phyloP scores from a whole-genome alignment of 2,329 filamentous ascomycete genomes.

The Arachnomyces sp. region DNA sequence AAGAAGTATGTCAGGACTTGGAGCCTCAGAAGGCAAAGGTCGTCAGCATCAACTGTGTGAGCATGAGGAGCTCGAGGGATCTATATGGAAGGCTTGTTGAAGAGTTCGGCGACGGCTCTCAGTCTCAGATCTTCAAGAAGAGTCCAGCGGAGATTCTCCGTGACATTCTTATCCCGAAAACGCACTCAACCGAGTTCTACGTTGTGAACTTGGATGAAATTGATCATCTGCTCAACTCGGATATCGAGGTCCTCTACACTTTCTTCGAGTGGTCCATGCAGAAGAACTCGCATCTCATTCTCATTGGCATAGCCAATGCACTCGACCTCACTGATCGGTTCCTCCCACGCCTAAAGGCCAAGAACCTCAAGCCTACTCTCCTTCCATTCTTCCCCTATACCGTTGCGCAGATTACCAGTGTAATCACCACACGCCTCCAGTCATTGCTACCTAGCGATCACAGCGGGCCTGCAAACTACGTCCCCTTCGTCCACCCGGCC shows the following conservation, averaged over 20 bases:
- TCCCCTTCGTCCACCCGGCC: conserved; percentile 88
- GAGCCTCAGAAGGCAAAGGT: conserved; percentile 42
- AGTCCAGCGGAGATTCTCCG: conserved; percentile 62
- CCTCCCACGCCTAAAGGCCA: conserved; percentile 82
- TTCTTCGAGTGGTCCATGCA: conserved; percentile 96
- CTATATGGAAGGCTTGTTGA: conserved; percentile 73
- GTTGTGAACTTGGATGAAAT: conserved; percentile 92
- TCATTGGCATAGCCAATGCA: conserved; percentile 93
- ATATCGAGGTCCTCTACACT: conserved; percentile 79
- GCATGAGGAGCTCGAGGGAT: conserved; percentile 79
- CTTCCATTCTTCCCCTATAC: conserved; percentile 91
- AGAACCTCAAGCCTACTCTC: conserved; percentile 80
- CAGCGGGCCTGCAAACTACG: conserved; percentile 45
- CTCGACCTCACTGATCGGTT: conserved; percentile 93
- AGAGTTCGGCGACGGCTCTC: conserved; percentile 54
- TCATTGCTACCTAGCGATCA: conserved; percentile 52
- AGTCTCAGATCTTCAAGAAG: conserved; percentile 54
- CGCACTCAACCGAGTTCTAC: conserved; percentile 49
- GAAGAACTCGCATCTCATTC: conserved; percentile 65
- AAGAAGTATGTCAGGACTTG: conserved; percentile 61
- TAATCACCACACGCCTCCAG: conserved; percentile 76
- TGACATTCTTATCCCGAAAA: conserved; percentile 59
- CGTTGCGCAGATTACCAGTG: conserved; percentile 73
- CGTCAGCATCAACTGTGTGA: conserved; percentile 93
- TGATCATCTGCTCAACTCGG: conserved; percentile 82